phyloP scores from a whole-genome alignment of 2,329 filamentous ascomycete genomes.

The Botryotinia calthae region DNA sequence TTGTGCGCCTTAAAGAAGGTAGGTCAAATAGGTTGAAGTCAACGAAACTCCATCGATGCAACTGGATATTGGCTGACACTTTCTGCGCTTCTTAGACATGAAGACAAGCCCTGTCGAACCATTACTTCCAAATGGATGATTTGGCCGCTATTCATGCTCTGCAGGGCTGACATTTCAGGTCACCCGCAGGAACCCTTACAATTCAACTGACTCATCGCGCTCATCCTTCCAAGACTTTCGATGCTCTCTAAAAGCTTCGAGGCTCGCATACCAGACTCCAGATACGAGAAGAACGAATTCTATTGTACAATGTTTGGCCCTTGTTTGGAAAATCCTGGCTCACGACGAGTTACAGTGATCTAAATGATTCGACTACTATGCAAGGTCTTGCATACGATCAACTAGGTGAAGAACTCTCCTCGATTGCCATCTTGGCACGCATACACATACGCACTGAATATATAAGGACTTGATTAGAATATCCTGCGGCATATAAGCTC shows the following conservation, averaged over 20 bases:
- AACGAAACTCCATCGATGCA: background rate
- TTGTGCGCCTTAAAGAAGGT: background rate
- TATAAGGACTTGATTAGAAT: background rate
- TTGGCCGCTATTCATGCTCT: no score
- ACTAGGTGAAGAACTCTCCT: background rate
- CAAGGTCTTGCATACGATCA: background rate
- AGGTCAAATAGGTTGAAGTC: background rate
- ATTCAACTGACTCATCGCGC: background rate
- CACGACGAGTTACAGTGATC: background rate
- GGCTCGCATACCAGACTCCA: background rate
- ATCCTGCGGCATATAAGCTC: background rate
- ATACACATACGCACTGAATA: background rate
- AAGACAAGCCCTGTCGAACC: background rate
- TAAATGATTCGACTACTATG: background rate
- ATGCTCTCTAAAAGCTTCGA: background rate
- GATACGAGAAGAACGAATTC: background rate
- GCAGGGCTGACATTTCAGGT: background rate
- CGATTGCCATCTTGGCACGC: background rate
- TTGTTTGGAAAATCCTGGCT: background rate
- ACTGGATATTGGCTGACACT: background rate
- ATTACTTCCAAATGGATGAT: background rate
- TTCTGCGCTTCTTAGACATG: background rate
- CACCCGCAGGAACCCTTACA: background rate
- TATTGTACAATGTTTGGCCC: background rate
- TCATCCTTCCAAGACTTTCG: background rate